Conservation (phyloP, 768 basidiomycete genomes). For the Amanita thiersii region DNA sequence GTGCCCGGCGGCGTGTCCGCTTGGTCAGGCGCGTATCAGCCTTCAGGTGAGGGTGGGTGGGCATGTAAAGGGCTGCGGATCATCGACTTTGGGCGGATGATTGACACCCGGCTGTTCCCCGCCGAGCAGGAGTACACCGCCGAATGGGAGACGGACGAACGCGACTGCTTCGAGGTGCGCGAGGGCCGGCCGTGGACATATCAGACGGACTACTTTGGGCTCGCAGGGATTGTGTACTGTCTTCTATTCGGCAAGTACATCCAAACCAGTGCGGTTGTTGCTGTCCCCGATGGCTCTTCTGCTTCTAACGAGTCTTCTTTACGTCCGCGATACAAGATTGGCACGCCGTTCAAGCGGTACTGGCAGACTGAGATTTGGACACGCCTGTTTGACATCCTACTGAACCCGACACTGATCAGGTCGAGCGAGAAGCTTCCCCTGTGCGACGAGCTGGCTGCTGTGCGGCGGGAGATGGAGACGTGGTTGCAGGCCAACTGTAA, state of each 20-base stretch:
- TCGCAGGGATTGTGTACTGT: constrained; percentile 90
- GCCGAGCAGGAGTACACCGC: constrained; percentile 71
- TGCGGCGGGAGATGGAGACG: constrained; percentile 77
- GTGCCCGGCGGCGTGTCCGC: constrained; percentile 60
- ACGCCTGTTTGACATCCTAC: constrained; percentile 71
- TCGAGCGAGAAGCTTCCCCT: constrained; percentile 62
- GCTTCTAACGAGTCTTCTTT: constrained; percentile 19
- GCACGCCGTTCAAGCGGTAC: constrained; percentile 83
- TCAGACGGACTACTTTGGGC: constrained; percentile 95
- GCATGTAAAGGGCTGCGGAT: constrained; percentile 77
- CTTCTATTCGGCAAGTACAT: constrained; percentile 97
- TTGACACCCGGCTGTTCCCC: constrained; percentile 82
- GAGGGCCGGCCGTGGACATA: constrained; percentile 84
- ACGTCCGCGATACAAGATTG: constrained; percentile 49
- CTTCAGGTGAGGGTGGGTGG: constrained; percentile 81
- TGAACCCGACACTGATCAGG: constrained; percentile 68
- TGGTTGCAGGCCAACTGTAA: constrained; percentile 88
- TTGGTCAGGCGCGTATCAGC: constrained; percentile 74
- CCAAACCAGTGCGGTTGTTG: constrained; percentile 52
- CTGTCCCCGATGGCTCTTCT: constrained; percentile 13
- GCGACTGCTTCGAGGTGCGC: constrained; percentile 89
- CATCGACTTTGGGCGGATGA: constrained; percentile 96
- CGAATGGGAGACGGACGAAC: constrained; percentile 84
- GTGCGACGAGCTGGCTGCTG: constrained; percentile 48
- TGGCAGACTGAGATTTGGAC: constrained; percentile 92